Evolutionary conservation across 2,329 filamentous ascomycete genomes (phyloP), one percentile per base, ranked within the genome.

Genomic region (Hysterium pulicare): DNA sequence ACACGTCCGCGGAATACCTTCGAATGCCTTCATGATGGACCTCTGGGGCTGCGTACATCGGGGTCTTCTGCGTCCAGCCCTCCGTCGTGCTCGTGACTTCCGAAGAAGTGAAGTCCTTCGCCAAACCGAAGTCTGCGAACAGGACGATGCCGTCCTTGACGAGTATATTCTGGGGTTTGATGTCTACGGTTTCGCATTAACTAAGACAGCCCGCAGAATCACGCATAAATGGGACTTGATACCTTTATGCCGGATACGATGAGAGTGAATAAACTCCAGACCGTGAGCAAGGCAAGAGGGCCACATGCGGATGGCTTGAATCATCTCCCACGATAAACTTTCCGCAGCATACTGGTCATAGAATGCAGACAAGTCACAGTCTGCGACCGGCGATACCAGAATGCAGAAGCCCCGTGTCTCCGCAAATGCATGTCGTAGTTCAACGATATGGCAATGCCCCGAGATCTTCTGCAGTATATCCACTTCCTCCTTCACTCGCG

Each of bases 151-250:
- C 21, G 3, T 32, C 35, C 10, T 48, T 31, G 5, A 48, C 31
- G 15, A 46, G 40, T 22, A 45, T 45, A 16, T 45, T 48, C 22
- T 35, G 34, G 7, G 46, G 42, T 20, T 48, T 48, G n/a, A 45
- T 45, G n/a, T 45, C 43, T 33, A 16, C 10, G 21, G 13, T 20
- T 16, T n/a, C 19, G 31, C 8, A 8, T n/a, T n/a, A n/a, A n/a
- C n/a, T n/a, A n/a, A n/a, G n/a, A n/a, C n/a, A n/a, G n/a, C n/a
- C n/a, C n/a, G n/a, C n/a, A n/a, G n/a, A n/a, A n/a, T n/a, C n/a
- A n/a, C n/a, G n/a, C n/a, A n/a, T n/a, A n/a, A n/a, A n/a, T n/a
- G n/a, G n/a, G n/a, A n/a, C n/a, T n/a, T n/a, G n/a, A 37, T 6
- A 13, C 20, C 16, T 16, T 23, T 37, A 21, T 37, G 34, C 11